Conservation (phyloP, 2,329 filamentous ascomycete species). For the Phaeosphaeriaceae sp. region DNA sequence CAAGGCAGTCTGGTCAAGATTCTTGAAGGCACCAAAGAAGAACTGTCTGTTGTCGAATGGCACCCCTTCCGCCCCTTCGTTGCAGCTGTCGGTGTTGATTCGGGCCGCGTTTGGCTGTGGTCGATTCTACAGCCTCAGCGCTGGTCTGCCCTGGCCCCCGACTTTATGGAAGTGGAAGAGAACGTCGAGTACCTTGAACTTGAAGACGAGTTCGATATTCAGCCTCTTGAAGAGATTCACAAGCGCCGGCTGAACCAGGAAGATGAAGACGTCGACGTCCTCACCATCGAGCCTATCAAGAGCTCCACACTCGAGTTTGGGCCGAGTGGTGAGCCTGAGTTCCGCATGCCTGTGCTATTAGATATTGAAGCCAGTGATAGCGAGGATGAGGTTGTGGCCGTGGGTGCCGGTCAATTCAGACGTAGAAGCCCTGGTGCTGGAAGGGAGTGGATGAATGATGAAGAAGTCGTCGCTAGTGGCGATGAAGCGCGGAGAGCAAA, state of each 20-base stretch:
- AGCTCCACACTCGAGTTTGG: conserved; percentile 59
- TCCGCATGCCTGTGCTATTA: conserved; percentile 91
- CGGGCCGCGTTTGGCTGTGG: conserved; percentile 94
- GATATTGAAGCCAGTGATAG: conserved; percentile 94
- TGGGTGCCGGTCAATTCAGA: conserved; percentile 81
- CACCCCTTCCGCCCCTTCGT: conserved; percentile 87
- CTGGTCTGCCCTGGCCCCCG: conserved; percentile 95
- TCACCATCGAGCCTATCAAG: conserved; percentile 73
- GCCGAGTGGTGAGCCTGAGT: conserved; percentile 59
- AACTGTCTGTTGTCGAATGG: conserved; percentile 96
- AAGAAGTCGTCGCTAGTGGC: conserved; percentile 50
- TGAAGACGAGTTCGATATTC: conserved; percentile 98
- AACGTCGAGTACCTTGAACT: conserved; percentile 96
- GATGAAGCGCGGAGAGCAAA: conserved; percentile 45
- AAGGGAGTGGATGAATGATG: conserved; percentile 70
- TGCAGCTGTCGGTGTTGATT: conserved; percentile 90
- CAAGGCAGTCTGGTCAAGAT: conserved; percentile 96
- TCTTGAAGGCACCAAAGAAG: conserved; percentile 94
- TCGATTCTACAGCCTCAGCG: conserved; percentile 93
- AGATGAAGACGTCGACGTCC: conserved; percentile 90
- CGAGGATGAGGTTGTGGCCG: conserved; percentile 80
- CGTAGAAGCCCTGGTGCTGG: conserved; percentile 81
- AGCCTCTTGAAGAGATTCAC: conserved; percentile 92
- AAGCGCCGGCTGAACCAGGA: conserved; percentile 89
- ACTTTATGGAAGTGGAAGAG: conserved; percentile 97